Evolutionary conservation across 2,329 filamentous ascomycete genomes (phyloP), one percentile per base, ranked within the genome.

Genomic region (Neurospora sp.): DNA sequence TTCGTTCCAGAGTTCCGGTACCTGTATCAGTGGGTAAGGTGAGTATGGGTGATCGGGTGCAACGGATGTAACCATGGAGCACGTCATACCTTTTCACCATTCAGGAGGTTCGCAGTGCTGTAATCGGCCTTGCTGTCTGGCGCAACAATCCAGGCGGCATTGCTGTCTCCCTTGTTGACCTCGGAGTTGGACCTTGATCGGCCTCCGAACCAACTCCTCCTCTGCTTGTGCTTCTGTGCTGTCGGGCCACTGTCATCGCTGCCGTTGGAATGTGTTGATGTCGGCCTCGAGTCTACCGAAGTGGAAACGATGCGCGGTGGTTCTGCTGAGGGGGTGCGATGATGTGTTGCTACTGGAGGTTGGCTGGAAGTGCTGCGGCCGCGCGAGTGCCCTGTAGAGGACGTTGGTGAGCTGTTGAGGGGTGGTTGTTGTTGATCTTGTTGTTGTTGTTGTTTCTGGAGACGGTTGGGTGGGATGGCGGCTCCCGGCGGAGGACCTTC

Each of bases 1-100:
- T 69, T 90, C 87, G 73, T 88, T 86, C 89, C 89, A 91, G 23
- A 91, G 78, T 77, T 91, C 89, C 1, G 88, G 87, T 4, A 90
- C 86, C 87, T 89, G 70, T 13, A 69, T 68, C 72, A 40, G 72
- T 72, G 28, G 68, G 69, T 46, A 68, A 68, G n/a, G 43, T 67
- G 70, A n/a, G 70, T 40, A 68, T 66, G 36, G 19, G 17, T 3
- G 68, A 38, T 46, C 42, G 42, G 42, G 19, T 52, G 19, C 19
- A 23, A 52, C 43, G 46, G 23, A 62, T 62, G 52, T 62, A 62
- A 62, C 52, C 52, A 33, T 28, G 5, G 40, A 36, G 38, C 39
- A n/a, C 8, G 58, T 17, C 43, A 9, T 33, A 87, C 86, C 80
- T 85, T 88, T 74, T 90, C 86, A 23, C 83, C 85, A 62, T 84